Conservation (phyloP, 148 eudicot species). For the Amaranthus palmeri region DNA sequence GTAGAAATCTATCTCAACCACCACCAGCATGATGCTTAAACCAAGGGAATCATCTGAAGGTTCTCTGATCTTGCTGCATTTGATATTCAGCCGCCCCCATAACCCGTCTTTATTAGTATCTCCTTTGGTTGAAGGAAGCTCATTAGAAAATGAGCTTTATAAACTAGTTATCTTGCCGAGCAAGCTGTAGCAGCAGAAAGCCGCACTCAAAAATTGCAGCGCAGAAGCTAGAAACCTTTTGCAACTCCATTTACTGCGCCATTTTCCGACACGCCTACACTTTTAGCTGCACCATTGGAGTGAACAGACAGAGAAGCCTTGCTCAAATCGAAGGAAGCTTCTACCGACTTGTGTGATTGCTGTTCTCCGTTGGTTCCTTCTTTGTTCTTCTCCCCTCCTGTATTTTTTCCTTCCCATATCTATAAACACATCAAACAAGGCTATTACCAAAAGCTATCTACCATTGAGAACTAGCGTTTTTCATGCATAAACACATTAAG, state of each 20-base stretch:
- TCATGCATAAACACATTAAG: no score
- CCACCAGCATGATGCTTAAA: background rate
- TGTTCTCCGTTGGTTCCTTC: slow-evolving; percentile 33
- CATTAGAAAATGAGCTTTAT: slow-evolving; percentile 4
- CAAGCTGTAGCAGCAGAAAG: background rate
- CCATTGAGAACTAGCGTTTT: no score
- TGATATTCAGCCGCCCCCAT: background rate
- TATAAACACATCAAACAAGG: background rate
- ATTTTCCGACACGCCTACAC: slow-evolving; percentile 22
- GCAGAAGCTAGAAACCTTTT: slow-evolving; percentile 32
- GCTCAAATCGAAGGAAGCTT: slow-evolving; percentile 13
- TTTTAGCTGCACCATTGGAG: slow-evolving; percentile 30
- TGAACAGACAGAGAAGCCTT: slow-evolving; percentile 14
- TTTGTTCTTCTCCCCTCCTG: slow-evolving; percentile 39
- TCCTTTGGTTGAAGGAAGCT: background rate
- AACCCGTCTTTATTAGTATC: background rate
- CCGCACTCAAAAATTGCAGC: slow-evolving; percentile 6
- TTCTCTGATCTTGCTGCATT: background rate
- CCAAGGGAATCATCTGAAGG: background rate
- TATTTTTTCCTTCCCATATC: slow-evolving; percentile 52
- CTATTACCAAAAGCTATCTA: background rate
- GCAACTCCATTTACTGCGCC: slow-evolving; percentile 33
- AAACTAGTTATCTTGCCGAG: background rate
- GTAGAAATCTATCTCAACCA: background rate
- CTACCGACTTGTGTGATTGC: slow-evolving; percentile 25